Conservation (phyloP, 768 basidiomycete genomes). For the Cyclocybe cylindracea region DNA sequence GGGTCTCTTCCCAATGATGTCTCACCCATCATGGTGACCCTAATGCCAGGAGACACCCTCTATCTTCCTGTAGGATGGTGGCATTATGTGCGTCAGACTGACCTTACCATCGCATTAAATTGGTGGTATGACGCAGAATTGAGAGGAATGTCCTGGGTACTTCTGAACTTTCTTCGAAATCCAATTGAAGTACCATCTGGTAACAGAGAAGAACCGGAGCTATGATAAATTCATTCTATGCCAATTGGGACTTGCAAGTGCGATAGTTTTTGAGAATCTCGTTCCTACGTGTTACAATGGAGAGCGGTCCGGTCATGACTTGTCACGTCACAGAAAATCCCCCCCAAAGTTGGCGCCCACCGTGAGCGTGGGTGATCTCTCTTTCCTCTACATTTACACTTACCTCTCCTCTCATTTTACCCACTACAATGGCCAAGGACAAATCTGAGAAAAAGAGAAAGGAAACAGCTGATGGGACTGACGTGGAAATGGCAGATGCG, state of each 20-base stretch:
- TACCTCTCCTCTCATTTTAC: neutral
- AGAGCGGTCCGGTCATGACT: too few relatives aligned
- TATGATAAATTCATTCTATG: neutral
- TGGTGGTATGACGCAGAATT: slow-evolving; percentile 91
- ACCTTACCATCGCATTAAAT: slow-evolving; percentile 71
- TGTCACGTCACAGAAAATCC: slow-evolving; percentile 22
- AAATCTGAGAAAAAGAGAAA: slow-evolving; percentile 74
- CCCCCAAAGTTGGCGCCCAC: neutral
- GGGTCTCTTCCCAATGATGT: slow-evolving; percentile 50
- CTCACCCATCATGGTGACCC: slow-evolving; percentile 64
- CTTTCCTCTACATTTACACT: neutral
- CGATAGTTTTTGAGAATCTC: neutral
- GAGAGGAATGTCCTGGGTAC: slow-evolving; percentile 69
- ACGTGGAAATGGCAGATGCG: slow-evolving; percentile 51
- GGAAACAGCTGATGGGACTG: slow-evolving; percentile 34
- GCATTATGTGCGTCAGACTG: slow-evolving; percentile 83
- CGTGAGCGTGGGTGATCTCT: too few relatives aligned
- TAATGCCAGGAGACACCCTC: slow-evolving; percentile 75
- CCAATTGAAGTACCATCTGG: slow-evolving; percentile 35
- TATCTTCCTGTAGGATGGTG: slow-evolving; percentile 96
- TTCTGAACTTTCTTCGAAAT: slow-evolving; percentile 62
- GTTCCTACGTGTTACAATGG: neutral
- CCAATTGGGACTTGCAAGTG: neutral
- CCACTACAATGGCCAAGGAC: slow-evolving; percentile 60
- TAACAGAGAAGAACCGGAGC: slow-evolving; percentile 28